Evolutionary conservation across 768 basidiomycete genomes (phyloP), one percentile per base, ranked within the genome.

Genomic region (Trichaptum fuscoviolaceum): DNA sequence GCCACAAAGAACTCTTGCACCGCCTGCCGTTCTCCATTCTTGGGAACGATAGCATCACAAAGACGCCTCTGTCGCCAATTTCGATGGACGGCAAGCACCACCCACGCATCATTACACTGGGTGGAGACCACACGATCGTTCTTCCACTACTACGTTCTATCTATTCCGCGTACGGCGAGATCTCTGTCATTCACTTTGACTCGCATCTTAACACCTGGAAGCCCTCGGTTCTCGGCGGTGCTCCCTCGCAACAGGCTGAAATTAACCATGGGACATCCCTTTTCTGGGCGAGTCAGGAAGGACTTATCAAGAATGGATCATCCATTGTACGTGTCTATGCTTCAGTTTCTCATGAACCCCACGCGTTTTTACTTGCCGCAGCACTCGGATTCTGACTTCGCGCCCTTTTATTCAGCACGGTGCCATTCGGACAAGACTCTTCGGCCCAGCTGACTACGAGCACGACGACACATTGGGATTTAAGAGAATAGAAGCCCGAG

Each of bases 191-290:
- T 63, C 93, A 95, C 76, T 93, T 95, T 73, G 93, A 95, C 74
- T 89, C 90, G 35, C 91, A 94, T 76, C 83, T 93, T 35, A 89
- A 91, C 71, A 91, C 89, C 12, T 91, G 89, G 90, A 89, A 88
- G 71, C 88, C 89, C 4, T 79, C 84, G 30, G 86, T 90, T 10
- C 91, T 91, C 71, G 90, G 90, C 26, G 89, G 88, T 10, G 86
- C 90, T 3, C 89, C 88, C 3, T 87, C 88, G 27, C 81, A 82
- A 0, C 87, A 88, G 66, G 90, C 89, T 0, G 86, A 87, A 23
- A 87, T 95, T 69, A 94, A 91, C 68, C 93, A 95, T 67, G 93
- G 93, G 15, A 93, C 91, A 2, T 95, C 93, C 79, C 95, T 95
- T 76, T 95, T 92, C 78, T 91, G 91, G 84, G 94, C 94, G 0